Conservation (phyloP, 2,329 filamentous ascomycete species). For the Colletotrichum somersetense region DNA sequence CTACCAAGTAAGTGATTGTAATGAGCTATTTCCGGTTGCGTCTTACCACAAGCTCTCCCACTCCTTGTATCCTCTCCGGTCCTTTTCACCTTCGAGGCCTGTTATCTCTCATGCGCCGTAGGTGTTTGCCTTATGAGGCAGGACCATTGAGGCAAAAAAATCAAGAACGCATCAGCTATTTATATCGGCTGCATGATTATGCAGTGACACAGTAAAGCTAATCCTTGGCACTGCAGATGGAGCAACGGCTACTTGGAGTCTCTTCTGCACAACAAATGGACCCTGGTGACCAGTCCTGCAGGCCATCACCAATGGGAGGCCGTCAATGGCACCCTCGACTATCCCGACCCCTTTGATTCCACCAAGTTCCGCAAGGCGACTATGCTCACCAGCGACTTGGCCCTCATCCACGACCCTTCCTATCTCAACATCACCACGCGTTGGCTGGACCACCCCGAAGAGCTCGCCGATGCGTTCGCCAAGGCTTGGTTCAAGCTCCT, state of each 20-base stretch:
- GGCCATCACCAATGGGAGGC: conserved; percentile 84
- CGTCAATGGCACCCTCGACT: conserved; percentile 74
- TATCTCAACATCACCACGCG: conserved; percentile 83
- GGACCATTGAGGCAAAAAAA: conserved; percentile 13
- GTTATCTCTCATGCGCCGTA: conserved; percentile 13
- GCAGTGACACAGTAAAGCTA: conserved; percentile 32
- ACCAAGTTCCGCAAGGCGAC: conserved; percentile 80
- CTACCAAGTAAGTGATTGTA: conserved; percentile 63
- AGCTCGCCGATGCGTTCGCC: conserved; percentile 77
- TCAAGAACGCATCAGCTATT: conserved; percentile 19
- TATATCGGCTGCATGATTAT: conserved; percentile 37
- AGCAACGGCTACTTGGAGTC: conserved; percentile 81
- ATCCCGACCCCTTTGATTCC: conserved; percentile 78
- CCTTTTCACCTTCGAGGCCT: not conserved
- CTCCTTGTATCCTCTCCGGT: not conserved
- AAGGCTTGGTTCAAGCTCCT: conserved; percentile 87
- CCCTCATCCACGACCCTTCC: conserved; percentile 76
- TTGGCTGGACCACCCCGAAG: conserved; percentile 76
- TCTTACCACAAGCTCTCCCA: not conserved
- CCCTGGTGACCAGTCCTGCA: conserved; percentile 79
- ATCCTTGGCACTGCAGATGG: conserved; percentile 59
- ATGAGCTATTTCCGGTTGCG: conserved; percentile 23
- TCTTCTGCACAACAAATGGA: conserved; percentile 84
- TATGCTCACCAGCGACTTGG: conserved; percentile 82
- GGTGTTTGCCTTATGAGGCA: not conserved